Base-by-base conservation (phyloP, 495 filamentous ascomycete species). In the Monascus purpureus region DNA sequence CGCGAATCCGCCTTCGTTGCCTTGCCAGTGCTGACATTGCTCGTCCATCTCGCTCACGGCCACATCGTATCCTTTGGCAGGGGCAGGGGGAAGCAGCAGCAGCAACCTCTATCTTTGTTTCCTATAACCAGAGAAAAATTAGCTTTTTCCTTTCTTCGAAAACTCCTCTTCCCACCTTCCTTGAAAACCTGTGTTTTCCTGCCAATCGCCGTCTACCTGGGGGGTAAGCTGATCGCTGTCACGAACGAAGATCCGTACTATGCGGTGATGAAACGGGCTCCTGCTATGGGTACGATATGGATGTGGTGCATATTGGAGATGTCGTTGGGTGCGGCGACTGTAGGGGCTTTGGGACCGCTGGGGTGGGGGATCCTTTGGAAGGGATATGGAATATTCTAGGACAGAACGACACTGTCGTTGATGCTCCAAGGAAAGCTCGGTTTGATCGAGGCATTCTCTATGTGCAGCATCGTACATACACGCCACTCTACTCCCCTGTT, bases 221-320 rank as follows among this genome's bases (percentile, higher is more conserved):
- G 90, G 4, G 77, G 68, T 50, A 84, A 82, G 52, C 61, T 94
- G 23, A 76, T 96, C 23, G 59, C 77, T 35, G 74, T 84, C 13
- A 83, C 80, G 3, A 97, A 94, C 46, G 65, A 56, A 17, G 67
- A 74, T 32, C 73, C 75, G 0, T 94, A 94, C 44, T 76, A 84
- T 47, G 81, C 75, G 8, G 75, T 93, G 2, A 88, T 97, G 90
- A 92, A 93, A 61, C 75, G 71, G 34, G 82, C 85, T 0, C 90
- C 90, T 13, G 73, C 84, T 13, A 50, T 93, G n/a, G 92, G 85
- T 1, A 85, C 81, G 11, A 50, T 95, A 13, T 94, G 88, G 88
- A 72, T 97, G 9, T 97, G 88, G 90, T 77, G 77, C 12, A 75
- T 94, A 20, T 61, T 94, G 29, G 90, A 97, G 56, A 70, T 95